Evolutionary conservation across 2,329 filamentous ascomycete genomes (phyloP), one percentile per base, ranked within the genome.

Genomic region (Tolypocladium ophioglossoides): DNA sequence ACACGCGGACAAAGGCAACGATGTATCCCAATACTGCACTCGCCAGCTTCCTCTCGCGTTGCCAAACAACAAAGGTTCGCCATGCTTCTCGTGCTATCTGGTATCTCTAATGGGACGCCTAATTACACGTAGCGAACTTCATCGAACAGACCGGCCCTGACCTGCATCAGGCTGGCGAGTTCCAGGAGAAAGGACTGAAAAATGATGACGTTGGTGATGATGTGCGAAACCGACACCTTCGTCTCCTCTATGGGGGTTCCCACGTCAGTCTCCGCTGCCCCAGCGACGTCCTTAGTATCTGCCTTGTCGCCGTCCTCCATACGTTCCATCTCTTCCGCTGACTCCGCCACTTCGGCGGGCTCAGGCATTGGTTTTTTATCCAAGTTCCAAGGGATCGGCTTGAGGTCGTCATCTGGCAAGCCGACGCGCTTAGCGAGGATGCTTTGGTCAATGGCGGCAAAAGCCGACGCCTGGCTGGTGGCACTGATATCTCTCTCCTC

Each of bases 101-200:
- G 22, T 51, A 40, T 40, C 35, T 32, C 27, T 52, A 39, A 32
- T 9, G 18, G 10, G 52, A 48, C 22, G 22, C 10, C n/a, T 14
- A n/a, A 22, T 53, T 46, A 72, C 46, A 70, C 67, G 55, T 86
- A 89, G 40, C 79, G 80, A 30, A 90, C 84, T 67, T 92, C 89
- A 53, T 86, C 85, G 69, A 92, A 91, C 50, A 91, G 68, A 14
- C 84, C 84, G 27, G 85, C 86, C 53, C 89, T 77, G 38, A 87
- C 84, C 67, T 92, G 87, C 55, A 91, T 76, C 61, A 91, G 69
- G 30, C 86, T 86, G 2, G 87, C 84, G 54, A 92, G 69, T 68
- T 94, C 89, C 51, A 92, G 76, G 51, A 92, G 70, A 65, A 94
- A 94, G 38, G 87, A 86, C 67, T 94, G 89, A 55, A 91, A 74